A percentile compares a stretch with the other conserved stretches of the same genome.
These are phyloP conservation scores for Apiospora kogelbergensis DNA, from an alignment of 2,329 filamentous ascomycete species.

Conservation along the genomic window DNA sequence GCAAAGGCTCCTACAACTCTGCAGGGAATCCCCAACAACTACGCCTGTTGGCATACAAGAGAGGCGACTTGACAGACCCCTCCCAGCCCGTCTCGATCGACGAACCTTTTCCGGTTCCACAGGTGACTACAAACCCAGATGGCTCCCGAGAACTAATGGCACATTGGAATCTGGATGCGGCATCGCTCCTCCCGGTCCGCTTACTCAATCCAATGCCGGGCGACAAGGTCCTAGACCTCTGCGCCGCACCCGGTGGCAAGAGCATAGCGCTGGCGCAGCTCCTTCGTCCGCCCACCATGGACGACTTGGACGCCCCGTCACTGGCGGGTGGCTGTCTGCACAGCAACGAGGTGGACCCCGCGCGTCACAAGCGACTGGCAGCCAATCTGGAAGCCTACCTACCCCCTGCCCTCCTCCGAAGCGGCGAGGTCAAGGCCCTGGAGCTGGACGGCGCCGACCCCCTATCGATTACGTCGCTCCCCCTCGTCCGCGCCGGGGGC, in stretches of 20 bases:
- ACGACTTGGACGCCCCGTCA: slow-evolving; percentile 14
- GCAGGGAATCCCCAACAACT: slow-evolving; percentile 4
- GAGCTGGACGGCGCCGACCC: slow-evolving; percentile 26
- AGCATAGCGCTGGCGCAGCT: slow-evolving; percentile 33
- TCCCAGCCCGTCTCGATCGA: slow-evolving; percentile 12
- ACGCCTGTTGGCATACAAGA: slow-evolving; percentile 21
- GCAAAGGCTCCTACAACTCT: neutral
- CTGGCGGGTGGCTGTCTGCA: slow-evolving; percentile 33
- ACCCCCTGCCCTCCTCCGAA: slow-evolving; percentile 21
- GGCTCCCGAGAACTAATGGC: slow-evolving; percentile 22
- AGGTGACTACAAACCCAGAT: slow-evolving; percentile 14
- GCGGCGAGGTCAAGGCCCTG: slow-evolving; percentile 23
- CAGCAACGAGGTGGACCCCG: slow-evolving; percentile 34
- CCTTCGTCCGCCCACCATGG: slow-evolving; percentile 22
- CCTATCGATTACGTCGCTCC: slow-evolving; percentile 25
- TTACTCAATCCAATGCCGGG: slow-evolving; percentile 34
- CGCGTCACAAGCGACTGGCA: slow-evolving; percentile 31
- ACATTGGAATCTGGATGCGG: slow-evolving; percentile 32
- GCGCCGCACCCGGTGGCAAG: slow-evolving; percentile 37
- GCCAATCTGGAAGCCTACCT: slow-evolving; percentile 27
- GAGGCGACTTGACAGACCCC: slow-evolving; percentile 8
- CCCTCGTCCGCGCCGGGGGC: slow-evolving; percentile 26
- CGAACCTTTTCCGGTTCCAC: slow-evolving; percentile 25
- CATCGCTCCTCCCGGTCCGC: slow-evolving; percentile 28
- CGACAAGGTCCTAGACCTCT: slow-evolving; percentile 39